Percentiles rank a stretch among this genome's conserved stretches.
Evolutionary conservation across 768 basidiomycete genomes (phyloP).

Genomic region (Mycena rosella): DNA sequence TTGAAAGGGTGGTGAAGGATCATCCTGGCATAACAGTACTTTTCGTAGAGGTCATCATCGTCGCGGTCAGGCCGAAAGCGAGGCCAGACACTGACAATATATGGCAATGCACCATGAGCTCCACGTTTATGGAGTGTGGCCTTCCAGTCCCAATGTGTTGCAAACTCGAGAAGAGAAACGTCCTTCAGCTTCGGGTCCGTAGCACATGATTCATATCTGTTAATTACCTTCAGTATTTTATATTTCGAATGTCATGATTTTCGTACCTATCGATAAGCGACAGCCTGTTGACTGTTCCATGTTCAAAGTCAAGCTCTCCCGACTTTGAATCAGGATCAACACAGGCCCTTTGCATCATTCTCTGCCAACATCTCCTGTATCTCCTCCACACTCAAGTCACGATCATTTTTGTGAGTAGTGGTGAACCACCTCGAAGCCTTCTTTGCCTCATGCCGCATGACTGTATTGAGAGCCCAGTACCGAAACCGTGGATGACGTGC

Average conservation of each 20-base stretch:
- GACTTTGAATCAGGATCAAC: constrained; percentile 10
- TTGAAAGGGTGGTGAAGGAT: constrained; percentile 15
- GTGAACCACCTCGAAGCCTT: constrained; percentile 29
- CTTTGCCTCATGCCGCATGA: constrained; percentile 22
- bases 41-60: neutral
- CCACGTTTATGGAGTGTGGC: neutral
- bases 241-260: neutral
- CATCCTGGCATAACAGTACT: constrained; percentile 8
- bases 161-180: neutral
- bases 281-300: neutral
- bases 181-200: neutral
- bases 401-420: constrained; percentile 34
- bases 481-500: constrained; percentile 38
- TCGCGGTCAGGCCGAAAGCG: neutral
- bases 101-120: constrained; percentile 12
- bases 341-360: constrained; percentile 28
- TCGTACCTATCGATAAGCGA: neutral
- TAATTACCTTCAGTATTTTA: too few relatives aligned
- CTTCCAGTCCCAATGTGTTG: constrained; percentile 24
- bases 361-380: constrained; percentile 35
- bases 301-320: constrained; percentile 8
- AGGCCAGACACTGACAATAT: constrained; percentile 23
- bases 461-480: constrained; percentile 40
- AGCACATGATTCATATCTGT: constrained; percentile 2
- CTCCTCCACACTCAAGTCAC: constrained; percentile 28